These are phyloP conservation scores for Sordariomycetes sp. DNA, from an alignment of 2,329 filamentous ascomycete genomes.

Conservation along the genomic window DNA sequence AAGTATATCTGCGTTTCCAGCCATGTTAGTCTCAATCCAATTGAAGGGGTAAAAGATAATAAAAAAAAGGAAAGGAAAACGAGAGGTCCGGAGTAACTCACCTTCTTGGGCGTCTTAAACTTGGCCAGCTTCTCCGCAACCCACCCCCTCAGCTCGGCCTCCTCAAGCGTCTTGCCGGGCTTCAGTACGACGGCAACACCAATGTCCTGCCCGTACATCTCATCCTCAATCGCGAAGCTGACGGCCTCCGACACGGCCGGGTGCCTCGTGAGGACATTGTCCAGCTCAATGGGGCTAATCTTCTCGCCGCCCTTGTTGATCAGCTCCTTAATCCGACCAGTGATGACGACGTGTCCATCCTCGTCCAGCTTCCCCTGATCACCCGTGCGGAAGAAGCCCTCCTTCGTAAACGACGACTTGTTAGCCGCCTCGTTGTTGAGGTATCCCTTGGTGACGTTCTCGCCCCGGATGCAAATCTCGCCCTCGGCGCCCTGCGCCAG, in stretches of 20 bases:
- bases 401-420: conserved; percentile 54
- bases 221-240: conserved; percentile 70
- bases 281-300: conserved; percentile 77
- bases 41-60: too few species aligned
- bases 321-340: conserved; percentile 84
- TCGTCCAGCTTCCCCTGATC: conserved; percentile 73
- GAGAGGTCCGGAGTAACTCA: too few species aligned
- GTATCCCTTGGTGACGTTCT: conserved; percentile 77
- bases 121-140: conserved; percentile 59
- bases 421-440: conserved; percentile 74
- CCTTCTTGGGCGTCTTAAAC: conserved; percentile 79
- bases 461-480: conserved; percentile 71
- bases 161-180: conserved; percentile 39
- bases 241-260: conserved; percentile 65
- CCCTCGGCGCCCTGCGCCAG: conserved; percentile 57
- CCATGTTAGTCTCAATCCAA: not conserved
- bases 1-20: conserved; percentile 52
- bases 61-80: too few species aligned
- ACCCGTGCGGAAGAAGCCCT: conserved; percentile 78
- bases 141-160: conserved; percentile 53
- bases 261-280: conserved; percentile 68
- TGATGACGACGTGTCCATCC: conserved; percentile 75
- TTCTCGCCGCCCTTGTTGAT: conserved; percentile 89
- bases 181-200: conserved; percentile 66
- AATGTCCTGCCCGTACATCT: conserved; percentile 73